Evolutionary conservation across 179 eudicot species (phyloP).

Genomic region (Gypsophila paniculata): DNA sequence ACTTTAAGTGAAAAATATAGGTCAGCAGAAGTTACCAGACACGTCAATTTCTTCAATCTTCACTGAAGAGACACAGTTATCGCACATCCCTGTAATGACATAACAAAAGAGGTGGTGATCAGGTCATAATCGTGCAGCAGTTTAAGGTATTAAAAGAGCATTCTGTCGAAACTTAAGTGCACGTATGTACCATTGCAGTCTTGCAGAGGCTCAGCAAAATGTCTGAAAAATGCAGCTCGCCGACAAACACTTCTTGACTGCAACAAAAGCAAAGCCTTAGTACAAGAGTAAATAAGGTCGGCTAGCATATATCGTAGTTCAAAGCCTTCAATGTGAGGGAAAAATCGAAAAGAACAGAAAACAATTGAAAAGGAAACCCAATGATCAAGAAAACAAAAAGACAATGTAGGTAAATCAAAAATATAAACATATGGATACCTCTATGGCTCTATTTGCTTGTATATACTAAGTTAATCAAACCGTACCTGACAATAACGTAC

Average conservation of each 20-base stretch:
- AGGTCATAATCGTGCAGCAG: constrained; percentile 3
- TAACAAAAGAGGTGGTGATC: constrained; percentile 10
- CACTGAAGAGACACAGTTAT: constrained; percentile 60
- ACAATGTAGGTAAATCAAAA: no score
- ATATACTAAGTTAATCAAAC: constrained; percentile 3
- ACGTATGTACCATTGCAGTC: constrained; percentile 70
- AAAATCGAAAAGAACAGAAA: neutral
- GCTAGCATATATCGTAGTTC: neutral
- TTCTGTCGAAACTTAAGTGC: neutral
- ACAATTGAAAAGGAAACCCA: neutral
- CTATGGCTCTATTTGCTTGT: neutral
- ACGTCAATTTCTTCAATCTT: constrained; percentile 69
- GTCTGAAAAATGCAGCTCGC: constrained; percentile 79
- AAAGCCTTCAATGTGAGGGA: neutral
- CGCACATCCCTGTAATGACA: constrained; percentile 74
- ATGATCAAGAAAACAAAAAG: no score
- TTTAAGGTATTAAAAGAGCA: neutral
- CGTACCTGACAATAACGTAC: constrained; percentile 80
- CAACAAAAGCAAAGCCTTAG: neutral
- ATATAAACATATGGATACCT: no score
- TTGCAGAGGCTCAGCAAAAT: constrained; percentile 85
- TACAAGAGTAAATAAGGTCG: neutral
- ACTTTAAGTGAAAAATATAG: neutral
- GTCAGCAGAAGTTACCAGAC: constrained; percentile 46
- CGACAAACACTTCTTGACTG: constrained; percentile 82